Percentiles rank a stretch among this genome's conserved stretches.
Evolutionary conservation across 179 eudicot species (phyloP).

Genomic region (Beta corolliflora): DNA sequence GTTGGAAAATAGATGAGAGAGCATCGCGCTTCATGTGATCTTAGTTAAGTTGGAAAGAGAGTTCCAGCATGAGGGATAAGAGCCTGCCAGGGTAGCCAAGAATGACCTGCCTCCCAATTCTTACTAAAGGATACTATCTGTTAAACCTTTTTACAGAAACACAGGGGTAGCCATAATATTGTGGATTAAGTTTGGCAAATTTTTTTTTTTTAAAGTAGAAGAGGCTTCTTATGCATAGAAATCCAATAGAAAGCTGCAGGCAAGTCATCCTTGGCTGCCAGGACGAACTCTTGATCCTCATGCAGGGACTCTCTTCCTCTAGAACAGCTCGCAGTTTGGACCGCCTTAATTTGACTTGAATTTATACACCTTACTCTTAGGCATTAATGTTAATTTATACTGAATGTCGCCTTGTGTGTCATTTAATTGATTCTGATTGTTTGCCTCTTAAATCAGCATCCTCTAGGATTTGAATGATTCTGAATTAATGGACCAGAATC

Average conservation of each 20-base stretch:
- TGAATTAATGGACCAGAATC: conserved; percentile 17
- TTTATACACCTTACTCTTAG: not conserved
- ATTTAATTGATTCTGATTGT: conserved; percentile 9
- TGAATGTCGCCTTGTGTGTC: not conserved
- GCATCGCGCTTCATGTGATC: not conserved
- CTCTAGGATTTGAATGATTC: conserved; percentile 17
- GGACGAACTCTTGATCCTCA: conserved; percentile 31
- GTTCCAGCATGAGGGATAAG: conserved; percentile 36
- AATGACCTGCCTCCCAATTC: conserved; percentile 30
- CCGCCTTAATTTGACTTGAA: not conserved
- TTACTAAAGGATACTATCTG: not conserved
- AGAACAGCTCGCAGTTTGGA: not conserved
- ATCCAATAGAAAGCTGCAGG: conserved; percentile 30
- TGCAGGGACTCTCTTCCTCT: conserved; percentile 29
- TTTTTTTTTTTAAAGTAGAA: not conserved
- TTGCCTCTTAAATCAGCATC: conserved; percentile 20
- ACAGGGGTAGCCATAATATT: not conserved
- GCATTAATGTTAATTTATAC: conserved; percentile 5
- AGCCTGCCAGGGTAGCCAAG: conserved; percentile 33
- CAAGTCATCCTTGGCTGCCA: conserved; percentile 43
- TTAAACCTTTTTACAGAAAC: not conserved
- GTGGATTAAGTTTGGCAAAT: not conserved
- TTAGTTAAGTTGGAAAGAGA: conserved; percentile 17
- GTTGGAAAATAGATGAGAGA: not conserved
- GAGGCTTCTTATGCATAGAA: not conserved